Base-by-base conservation (phyloP, 2,329 filamentous ascomycete genomes). In the Neofusicoccum ribis region DNA sequence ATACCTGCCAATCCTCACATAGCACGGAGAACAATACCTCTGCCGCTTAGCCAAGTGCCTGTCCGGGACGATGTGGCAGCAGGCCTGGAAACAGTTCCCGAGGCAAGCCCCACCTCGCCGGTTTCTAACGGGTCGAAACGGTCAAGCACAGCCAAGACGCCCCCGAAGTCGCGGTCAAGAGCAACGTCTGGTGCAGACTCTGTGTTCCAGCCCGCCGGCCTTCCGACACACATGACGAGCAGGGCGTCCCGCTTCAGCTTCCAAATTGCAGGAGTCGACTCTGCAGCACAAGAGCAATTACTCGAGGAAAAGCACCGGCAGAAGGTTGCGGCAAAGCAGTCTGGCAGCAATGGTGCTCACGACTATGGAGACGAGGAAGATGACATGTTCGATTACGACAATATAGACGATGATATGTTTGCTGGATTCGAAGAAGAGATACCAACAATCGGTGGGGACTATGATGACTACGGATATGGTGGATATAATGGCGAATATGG, bases 241-340 rank as follows among this genome's bases (percentile, higher is more conserved):
- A 91, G 89, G 11, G 91, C 91, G 0, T 92, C 90, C 0, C 83
- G 91, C 14, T 93, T 94, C 73, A 93, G 91, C 71, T 94, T 94
- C 71, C 91, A 93, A 71, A 91, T 93, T 82, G 85, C 88, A 15
- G 89, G 89, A 5, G 86, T 86, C 5, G 89, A 89, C 14, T 87
- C 86, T 5, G 81, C 83, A 4, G 80, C 81, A 0, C 86, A 89
- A 71, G 87, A 89, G 75, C 89, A 88, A 74, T 74, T 90, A 43
- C 79, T 93, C 46, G 91, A 92, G 74, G 91, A 92, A 70, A 85
- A 88, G 54, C 90, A 92, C 74, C 89, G 77, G 15, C 85, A 90
- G 69, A 86, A 87, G 63, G 86, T 89, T 67, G 80, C 88, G 36
- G 88, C 67, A 80, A 79, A 3, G 43, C 68, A 76, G 41, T 71